phyloP scores from a whole-genome alignment of 306 rosid genomes.

The Ceratonia siliqua region DNA sequence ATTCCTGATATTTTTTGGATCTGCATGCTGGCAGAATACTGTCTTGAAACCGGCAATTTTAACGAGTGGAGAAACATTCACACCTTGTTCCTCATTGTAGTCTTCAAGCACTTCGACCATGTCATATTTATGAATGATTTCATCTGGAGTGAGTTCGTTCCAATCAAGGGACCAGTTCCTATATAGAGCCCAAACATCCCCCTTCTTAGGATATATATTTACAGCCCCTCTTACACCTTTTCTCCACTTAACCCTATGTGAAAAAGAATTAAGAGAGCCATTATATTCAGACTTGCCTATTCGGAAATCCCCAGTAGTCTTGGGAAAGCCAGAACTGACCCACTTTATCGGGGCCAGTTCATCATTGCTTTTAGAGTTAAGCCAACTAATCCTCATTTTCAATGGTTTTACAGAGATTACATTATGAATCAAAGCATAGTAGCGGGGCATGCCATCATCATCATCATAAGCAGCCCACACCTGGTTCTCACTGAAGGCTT shows the following conservation, averaged over 20 bases:
- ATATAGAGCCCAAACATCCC: slow-evolving; percentile 95
- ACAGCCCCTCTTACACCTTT: slow-evolving; percentile 60
- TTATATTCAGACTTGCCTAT: slow-evolving; percentile 54
- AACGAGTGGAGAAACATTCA: slow-evolving; percentile 67
- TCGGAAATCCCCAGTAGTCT: slow-evolving; percentile 77
- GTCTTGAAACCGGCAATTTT: slow-evolving; percentile 93
- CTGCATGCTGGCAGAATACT: slow-evolving; percentile 68
- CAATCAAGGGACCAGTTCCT: slow-evolving; percentile 86
- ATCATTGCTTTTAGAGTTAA: slow-evolving; percentile 58
- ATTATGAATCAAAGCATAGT: slow-evolving; percentile 66
- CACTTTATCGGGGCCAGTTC: slow-evolving; percentile 65
- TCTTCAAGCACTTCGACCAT: slow-evolving; percentile 86
- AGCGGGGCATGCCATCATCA: slow-evolving; percentile 90
- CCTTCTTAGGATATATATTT: slow-evolving; percentile 72
- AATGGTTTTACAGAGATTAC: slow-evolving; percentile 68
- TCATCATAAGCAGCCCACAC: slow-evolving; percentile 83
- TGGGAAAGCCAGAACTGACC: slow-evolving; percentile 70
- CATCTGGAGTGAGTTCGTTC: slow-evolving; percentile 72
- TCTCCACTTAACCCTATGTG: slow-evolving; percentile 79
- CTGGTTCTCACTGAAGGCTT: slow-evolving; percentile 64
- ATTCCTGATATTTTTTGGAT: slow-evolving; percentile 54
- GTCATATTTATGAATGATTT: slow-evolving; percentile 68
- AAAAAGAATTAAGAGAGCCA: slow-evolving; percentile 64
- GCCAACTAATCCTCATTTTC: slow-evolving; percentile 71
- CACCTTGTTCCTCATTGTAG: slow-evolving; percentile 66